A percentile compares a stretch with the other conserved stretches of the same genome.
Conservation (phyloP, 2,329 filamentous ascomycete genomes). For the Raffaelea ambrosiae region DNA sequence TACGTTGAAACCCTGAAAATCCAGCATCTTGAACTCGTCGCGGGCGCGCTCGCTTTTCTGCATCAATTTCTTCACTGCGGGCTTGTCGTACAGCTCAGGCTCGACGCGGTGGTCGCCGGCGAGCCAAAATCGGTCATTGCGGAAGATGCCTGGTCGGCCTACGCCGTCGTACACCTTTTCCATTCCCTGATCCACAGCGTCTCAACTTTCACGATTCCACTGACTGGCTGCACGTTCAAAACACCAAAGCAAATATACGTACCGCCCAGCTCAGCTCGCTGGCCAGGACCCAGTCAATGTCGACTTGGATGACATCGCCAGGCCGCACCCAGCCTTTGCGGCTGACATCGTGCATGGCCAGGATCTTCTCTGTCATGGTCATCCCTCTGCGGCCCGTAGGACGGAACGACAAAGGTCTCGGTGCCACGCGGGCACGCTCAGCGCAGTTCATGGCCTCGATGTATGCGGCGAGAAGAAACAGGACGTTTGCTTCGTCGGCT, state of each 20-base stretch:
- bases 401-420: too few relatives aligned
- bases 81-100: slow-evolving; percentile 27
- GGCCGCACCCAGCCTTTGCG: slow-evolving; percentile 18
- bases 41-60: slow-evolving; percentile 26
- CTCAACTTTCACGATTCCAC: too few relatives aligned
- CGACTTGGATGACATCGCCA: slow-evolving; percentile 31
- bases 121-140: slow-evolving; percentile 42
- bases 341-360: slow-evolving; percentile 31
- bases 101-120: slow-evolving; percentile 40
- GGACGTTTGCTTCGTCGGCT: neutral
- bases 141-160: slow-evolving; percentile 31
- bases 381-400: slow-evolving; percentile 18
- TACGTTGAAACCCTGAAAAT: slow-evolving; percentile 27
- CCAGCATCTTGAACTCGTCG: slow-evolving; percentile 29
- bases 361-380: slow-evolving; percentile 36
- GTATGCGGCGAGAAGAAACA: too few relatives aligned
- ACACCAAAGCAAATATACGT: too few relatives aligned
- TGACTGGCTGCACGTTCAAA: too few relatives aligned
- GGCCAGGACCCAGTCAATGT: slow-evolving; percentile 37
- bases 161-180: slow-evolving; percentile 28
- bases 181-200: too few relatives aligned
- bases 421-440: too few relatives aligned
- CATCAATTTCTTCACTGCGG: slow-evolving; percentile 26
- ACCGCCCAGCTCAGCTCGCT: slow-evolving; percentile 35
- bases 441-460: too few relatives aligned